These are phyloP conservation scores for Chaetomium cochliodes DNA, from an alignment of 495 filamentous ascomycete species.

Conservation along the genomic window DNA sequence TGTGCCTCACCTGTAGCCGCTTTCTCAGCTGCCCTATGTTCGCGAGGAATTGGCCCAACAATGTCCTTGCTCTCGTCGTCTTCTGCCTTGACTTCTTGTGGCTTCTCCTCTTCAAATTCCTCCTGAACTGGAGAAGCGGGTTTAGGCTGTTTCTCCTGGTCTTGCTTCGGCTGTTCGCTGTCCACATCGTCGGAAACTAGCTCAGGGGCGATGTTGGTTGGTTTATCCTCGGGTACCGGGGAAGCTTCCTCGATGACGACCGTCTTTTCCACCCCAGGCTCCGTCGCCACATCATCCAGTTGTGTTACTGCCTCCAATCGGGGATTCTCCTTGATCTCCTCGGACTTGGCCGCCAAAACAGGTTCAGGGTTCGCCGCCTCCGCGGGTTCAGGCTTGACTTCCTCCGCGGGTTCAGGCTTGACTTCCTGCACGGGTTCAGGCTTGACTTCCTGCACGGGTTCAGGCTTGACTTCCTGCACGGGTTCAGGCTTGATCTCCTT, in stretches of 20 bases:
- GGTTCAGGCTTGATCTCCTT: conserved; percentile 7
- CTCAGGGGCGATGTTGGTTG: not conserved
- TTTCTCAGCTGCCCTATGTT: conserved; percentile 36
- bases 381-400: not conserved
- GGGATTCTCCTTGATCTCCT: not conserved
- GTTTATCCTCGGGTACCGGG: conserved; percentile 14
- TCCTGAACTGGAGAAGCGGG: conserved; percentile 6
- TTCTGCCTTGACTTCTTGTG: conserved; percentile 23
- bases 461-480: conserved; percentile 23
- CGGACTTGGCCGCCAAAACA: conserved; percentile 16
- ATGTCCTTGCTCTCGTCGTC: conserved; percentile 40
- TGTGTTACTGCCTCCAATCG: conserved; percentile 15
- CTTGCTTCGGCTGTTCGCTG: not conserved
- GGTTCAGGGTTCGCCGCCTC: conserved; percentile 24
- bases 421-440: conserved; percentile 21
- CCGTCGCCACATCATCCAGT: conserved; percentile 12
- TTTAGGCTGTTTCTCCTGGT: not conserved
- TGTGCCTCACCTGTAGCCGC: conserved; percentile 43
- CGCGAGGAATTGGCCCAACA: conserved; percentile 38
- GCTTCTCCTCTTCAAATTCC: conserved; percentile 1
- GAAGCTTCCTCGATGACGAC: conserved; percentile 9
- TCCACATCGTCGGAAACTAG: conserved; percentile 8
- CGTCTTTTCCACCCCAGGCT: conserved; percentile 13
- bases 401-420: conserved; percentile 19
- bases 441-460: conserved; percentile 9